Percentiles rank a stretch among this genome's conserved stretches.
Evolutionary conservation across 805 yeast genomes (phyloP).

Genomic region (Saturnispora dispora): DNA sequence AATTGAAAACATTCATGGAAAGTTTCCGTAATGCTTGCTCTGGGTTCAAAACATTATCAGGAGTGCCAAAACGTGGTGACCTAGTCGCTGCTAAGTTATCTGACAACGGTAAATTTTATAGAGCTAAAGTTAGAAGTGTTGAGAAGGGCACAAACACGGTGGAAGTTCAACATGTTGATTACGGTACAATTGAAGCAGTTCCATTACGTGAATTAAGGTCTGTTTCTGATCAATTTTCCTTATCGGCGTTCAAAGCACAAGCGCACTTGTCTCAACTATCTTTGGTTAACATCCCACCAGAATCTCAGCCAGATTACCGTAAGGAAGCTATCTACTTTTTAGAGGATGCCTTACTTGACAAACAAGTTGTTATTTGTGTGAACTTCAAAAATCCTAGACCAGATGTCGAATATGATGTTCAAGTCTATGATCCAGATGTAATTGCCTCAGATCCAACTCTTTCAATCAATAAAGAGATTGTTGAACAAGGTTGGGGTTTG

Average conservation of each 20-base stretch:
- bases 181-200: slow-evolving; percentile 45
- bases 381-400: slow-evolving; percentile 31
- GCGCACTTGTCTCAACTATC: slow-evolving; percentile 48
- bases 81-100: slow-evolving; percentile 45
- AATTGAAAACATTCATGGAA: slow-evolving; percentile 37
- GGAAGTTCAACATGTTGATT: slow-evolving; percentile 52
- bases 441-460: slow-evolving; percentile 45
- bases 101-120: slow-evolving; percentile 46
- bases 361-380: slow-evolving; percentile 46
- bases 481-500: slow-evolving; percentile 51
- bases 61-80: slow-evolving; percentile 44
- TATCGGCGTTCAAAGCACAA: slow-evolving; percentile 37
- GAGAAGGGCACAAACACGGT: slow-evolving; percentile 36
- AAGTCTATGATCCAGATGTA: slow-evolving; percentile 48
- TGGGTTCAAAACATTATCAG: slow-evolving; percentile 29
- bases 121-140: slow-evolving; percentile 43
- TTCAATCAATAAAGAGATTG: slow-evolving; percentile 52
- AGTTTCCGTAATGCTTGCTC: slow-evolving; percentile 33
- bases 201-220: slow-evolving; percentile 36
- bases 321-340: slow-evolving; percentile 45
- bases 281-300: slow-evolving; percentile 49
- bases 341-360: slow-evolving; percentile 44
- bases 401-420: slow-evolving; percentile 40
- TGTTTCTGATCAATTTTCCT: slow-evolving; percentile 42
- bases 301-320: slow-evolving; percentile 43